Base-by-base conservation (phyloP, 306 rosid species). In the Fagus sylvatica region DNA sequence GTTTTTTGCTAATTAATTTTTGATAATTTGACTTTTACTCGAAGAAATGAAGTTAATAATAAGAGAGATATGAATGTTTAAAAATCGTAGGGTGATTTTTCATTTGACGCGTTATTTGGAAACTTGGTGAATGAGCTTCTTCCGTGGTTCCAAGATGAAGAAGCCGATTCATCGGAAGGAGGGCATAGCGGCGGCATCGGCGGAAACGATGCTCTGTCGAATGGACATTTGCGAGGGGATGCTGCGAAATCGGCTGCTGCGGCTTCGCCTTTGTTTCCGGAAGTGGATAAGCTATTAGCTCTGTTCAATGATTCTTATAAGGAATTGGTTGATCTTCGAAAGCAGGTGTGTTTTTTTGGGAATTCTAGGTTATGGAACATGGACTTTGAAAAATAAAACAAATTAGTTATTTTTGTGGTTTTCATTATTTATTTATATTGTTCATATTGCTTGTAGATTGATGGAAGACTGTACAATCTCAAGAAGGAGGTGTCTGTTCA, bases 31-130 rank as follows among this genome's bases (percentile, higher is more conserved):
- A 19, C 15, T 53, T 64, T 69, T 71, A 65, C 59, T 74, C 33
- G 36, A 67, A 64, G 49, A 39, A 9, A 60, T 28, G 16, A 5
- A 11, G 16, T 30, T 60, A 22, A 22, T 22, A 22, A 22, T 22
- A 22, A 22, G 28, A 33, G 40, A 60, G 37, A 60, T 12, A 10
- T 60, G 28, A 22, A 9, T 12, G 57, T 28, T 76, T 73, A 59
- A 46, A 53, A 34, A 40, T 71, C 56, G 69, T 61, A 95, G 98
- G 98, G 98, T 4, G 93, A 91, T n/a, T 95, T 95, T 84, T 95
- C 98, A 42, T 95, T 95, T 78, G 98, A 95, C 76, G 91, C 97
- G 13, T 84, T 92, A 83, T 95, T 95, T 71, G 98, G 98, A 65
- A 95, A 88, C 83, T 84, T 95, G 78, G 98, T 95, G 75, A 91